These are phyloP conservation scores for Talaromyces stipitatus DNA, from an alignment of 495 filamentous ascomycete species.

Conservation along the genomic window DNA sequence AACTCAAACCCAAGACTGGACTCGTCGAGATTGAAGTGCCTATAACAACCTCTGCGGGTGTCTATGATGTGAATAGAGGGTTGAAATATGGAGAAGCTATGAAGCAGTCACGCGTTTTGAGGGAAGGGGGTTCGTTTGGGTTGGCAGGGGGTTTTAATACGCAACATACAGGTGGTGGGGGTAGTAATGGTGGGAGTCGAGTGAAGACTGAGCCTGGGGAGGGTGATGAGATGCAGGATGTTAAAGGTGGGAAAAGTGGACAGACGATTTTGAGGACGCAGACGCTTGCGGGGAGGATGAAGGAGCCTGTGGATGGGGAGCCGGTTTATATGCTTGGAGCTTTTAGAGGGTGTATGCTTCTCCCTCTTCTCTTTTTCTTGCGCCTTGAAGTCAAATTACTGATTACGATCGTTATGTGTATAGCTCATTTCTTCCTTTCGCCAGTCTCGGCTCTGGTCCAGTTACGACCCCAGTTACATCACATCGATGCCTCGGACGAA, in stretches of 20 bases:
- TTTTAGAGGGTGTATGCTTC: slow-evolving; percentile 52
- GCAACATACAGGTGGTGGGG: slow-evolving; percentile 16
- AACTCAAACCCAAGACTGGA: slow-evolving; percentile 60
- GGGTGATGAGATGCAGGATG: slow-evolving; percentile 27
- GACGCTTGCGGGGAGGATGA: slow-evolving; percentile 62
- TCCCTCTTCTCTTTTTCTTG: neutral
- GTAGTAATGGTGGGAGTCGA: slow-evolving; percentile 17
- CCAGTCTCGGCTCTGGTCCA: slow-evolving; percentile 61
- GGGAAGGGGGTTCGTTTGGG: slow-evolving; percentile 50
- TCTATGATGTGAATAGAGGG: slow-evolving; percentile 58
- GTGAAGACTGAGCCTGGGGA: slow-evolving; percentile 32
- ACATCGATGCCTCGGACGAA: slow-evolving; percentile 62
- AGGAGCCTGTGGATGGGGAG: slow-evolving; percentile 46
- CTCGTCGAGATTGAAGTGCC: slow-evolving; percentile 71
- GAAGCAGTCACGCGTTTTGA: slow-evolving; percentile 43
- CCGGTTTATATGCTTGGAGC: slow-evolving; percentile 67
- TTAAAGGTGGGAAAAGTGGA: slow-evolving; percentile 21
- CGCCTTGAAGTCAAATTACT: neutral
- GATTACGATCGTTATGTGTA: slow-evolving; percentile 9
- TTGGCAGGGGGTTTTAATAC: slow-evolving; percentile 53
- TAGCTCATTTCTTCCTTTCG: slow-evolving; percentile 63
- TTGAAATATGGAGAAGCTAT: slow-evolving; percentile 60
- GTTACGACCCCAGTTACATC: slow-evolving; percentile 66
- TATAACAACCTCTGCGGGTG: slow-evolving; percentile 42
- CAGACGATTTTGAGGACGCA: slow-evolving; percentile 26